phyloP scores from a whole-genome alignment of 1,139 yeast genomes.

The Candida sp. region DNA sequence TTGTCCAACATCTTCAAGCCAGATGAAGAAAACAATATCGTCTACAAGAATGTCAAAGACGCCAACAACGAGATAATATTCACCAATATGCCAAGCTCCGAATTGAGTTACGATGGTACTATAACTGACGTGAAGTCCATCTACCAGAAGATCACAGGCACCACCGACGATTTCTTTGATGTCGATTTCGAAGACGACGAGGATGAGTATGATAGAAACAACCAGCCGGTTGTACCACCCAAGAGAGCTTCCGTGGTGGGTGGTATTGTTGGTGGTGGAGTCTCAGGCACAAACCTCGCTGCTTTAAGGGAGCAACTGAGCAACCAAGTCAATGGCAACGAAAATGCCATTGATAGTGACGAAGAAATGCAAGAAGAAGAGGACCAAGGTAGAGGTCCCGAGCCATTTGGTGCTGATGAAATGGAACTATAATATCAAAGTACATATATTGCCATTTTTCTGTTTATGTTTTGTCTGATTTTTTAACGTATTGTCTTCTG shows the following conservation, averaged over 20 bases:
- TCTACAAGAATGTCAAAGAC: conserved; percentile 33
- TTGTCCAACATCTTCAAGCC: conserved; percentile 43
- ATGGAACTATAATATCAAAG: conserved; percentile 56
- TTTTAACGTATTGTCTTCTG: neutral
- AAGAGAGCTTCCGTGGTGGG: conserved; percentile 16
- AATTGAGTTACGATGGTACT: conserved; percentile 89
- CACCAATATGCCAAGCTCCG: conserved; percentile 77
- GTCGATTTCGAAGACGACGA: conserved; percentile 97
- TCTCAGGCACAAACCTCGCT: conserved; percentile 21
- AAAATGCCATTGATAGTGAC: conserved; percentile 36
- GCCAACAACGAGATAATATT: conserved; percentile 55
- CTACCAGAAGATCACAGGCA: conserved; percentile 81
- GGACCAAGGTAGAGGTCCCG: conserved; percentile 40
- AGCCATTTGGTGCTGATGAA: conserved; percentile 68
- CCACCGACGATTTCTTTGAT: conserved; percentile 95
- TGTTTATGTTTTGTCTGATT: neutral
- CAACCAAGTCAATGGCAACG: conserved; percentile 31
- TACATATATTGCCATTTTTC: neutral
- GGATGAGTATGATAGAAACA: conserved; percentile 40
- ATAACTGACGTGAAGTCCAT: conserved; percentile 80
- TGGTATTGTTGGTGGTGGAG: conserved; percentile 20
- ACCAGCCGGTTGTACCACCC: conserved; percentile 11
- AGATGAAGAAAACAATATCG: conserved; percentile 34
- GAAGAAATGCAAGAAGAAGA: conserved; percentile 57
- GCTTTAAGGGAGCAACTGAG: conserved; percentile 12